phyloP scores from a whole-genome alignment of 257 asterid genomes.

The Solanum paucissectum region DNA sequence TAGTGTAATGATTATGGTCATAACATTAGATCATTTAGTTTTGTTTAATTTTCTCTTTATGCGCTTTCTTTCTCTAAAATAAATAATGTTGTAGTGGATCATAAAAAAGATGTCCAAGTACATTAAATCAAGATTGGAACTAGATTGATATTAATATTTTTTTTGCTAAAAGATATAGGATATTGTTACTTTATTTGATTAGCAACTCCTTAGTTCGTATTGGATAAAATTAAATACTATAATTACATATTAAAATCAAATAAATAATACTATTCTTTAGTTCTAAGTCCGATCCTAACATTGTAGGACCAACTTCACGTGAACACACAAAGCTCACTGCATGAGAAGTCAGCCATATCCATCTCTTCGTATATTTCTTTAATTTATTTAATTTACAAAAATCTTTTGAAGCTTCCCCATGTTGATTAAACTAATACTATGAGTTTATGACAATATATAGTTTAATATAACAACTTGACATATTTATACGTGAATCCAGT shows the following conservation, averaged over 20 bases:
- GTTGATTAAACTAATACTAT: not conserved
- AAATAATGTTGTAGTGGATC: not conserved
- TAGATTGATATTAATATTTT: constrained; percentile 14
- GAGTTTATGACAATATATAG: not conserved
- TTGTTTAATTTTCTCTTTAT: not conserved
- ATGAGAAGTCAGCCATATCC: constrained; percentile 49
- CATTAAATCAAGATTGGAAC: constrained; percentile 46
- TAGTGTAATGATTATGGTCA: not conserved
- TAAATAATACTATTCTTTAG: constrained; percentile 13
- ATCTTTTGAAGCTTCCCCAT: constrained; percentile 14
- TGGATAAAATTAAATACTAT: constrained; percentile 29
- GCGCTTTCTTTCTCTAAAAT: not conserved
- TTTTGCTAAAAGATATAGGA: not conserved
- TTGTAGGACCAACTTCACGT: constrained; percentile 87
- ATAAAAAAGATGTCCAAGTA: constrained; percentile 28
- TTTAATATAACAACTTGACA: not conserved
- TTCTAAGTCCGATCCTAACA: not conserved
- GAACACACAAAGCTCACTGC: constrained; percentile 41
- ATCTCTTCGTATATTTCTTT: constrained; percentile 9
- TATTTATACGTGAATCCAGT: not conserved
- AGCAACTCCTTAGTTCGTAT: constrained; percentile 24
- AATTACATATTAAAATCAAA: constrained; percentile 3
- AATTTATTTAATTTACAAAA: not conserved
- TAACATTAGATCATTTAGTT: not conserved
- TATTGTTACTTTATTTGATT: constrained; percentile 13